A percentile compares a stretch with the other conserved stretches of the same genome.
Evolutionary conservation across 345 rosid genomes (phyloP).

Genomic region (Linum usitatissimum): DNA sequence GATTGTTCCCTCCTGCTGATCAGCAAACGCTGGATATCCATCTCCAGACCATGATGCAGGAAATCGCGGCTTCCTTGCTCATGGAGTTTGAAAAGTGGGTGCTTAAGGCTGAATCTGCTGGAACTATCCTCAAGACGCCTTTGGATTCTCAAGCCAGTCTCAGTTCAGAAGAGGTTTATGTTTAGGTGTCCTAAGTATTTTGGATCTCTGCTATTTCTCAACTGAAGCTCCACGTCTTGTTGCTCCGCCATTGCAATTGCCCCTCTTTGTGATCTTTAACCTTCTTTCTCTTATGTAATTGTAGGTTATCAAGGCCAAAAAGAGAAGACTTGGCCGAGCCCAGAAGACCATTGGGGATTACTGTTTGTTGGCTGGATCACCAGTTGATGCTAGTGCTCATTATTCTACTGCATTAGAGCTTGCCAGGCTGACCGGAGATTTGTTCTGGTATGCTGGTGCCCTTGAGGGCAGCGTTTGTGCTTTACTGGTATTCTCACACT

Average conservation of each 20-base stretch:
- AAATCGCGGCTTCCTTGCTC: slow-evolving; percentile 71
- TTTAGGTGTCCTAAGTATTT: slow-evolving; percentile 88
- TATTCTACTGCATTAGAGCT: slow-evolving; percentile 84
- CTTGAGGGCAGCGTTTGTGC: slow-evolving; percentile 95
- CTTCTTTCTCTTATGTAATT: slow-evolving; percentile 5
- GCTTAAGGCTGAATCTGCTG: slow-evolving; percentile 77
- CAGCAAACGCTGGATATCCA: slow-evolving; percentile 76
- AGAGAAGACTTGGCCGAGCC: slow-evolving; percentile 32
- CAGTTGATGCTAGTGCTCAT: slow-evolving; percentile 98
- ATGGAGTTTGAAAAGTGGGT: slow-evolving; percentile 98
- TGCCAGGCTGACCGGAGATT: slow-evolving; percentile 81
- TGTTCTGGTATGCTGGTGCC: slow-evolving; percentile 97
- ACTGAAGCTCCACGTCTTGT: neutral
- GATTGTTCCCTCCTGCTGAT: slow-evolving; percentile 87
- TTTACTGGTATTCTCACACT: slow-evolving; percentile 48
- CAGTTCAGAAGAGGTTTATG: slow-evolving; percentile 43
- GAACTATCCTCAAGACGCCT: slow-evolving; percentile 90
- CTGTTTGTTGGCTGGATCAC: slow-evolving; percentile 94
- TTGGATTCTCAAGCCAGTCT: slow-evolving; percentile 98
- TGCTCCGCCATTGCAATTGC: slow-evolving; percentile 6
- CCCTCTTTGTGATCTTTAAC: slow-evolving; percentile 16
- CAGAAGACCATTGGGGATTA: slow-evolving; percentile 97
- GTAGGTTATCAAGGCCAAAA: slow-evolving; percentile 96
- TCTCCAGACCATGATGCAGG: slow-evolving; percentile 96
- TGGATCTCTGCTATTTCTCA: slow-evolving; percentile 16